Conservation (phyloP, 106 monocot species). For the Amphibolis antarctica region DNA sequence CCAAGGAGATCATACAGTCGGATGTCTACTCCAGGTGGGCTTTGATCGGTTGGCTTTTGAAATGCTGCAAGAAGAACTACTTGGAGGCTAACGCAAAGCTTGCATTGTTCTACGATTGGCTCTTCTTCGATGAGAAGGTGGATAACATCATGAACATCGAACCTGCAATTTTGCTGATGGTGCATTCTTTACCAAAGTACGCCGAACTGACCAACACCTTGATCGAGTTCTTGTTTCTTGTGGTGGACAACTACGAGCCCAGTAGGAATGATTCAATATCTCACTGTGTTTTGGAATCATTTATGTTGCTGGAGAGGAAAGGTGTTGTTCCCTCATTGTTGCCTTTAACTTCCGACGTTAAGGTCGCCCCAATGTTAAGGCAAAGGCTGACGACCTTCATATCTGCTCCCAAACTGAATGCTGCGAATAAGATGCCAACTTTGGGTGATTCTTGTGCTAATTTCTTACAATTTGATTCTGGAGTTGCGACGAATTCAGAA, state of each 20-base stretch:
- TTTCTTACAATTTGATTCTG: no score
- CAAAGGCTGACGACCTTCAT: constrained; percentile 24
- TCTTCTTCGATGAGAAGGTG: constrained; percentile 55
- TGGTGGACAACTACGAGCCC: constrained; percentile 77
- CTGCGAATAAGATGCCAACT: neutral
- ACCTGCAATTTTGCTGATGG: constrained; percentile 75
- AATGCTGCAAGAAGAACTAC: constrained; percentile 51
- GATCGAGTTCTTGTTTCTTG: constrained; percentile 74
- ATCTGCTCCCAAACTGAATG: neutral
- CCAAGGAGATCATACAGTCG: constrained; percentile 47
- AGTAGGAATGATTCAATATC: constrained; percentile 37
- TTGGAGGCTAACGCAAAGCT: constrained; percentile 69
- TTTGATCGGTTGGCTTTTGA: constrained; percentile 79
- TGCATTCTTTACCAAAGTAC: constrained; percentile 66
- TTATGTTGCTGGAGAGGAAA: constrained; percentile 31
- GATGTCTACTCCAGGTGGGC: constrained; percentile 73
- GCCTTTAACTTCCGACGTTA: constrained; percentile 17
- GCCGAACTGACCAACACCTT: constrained; percentile 49
- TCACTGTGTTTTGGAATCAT: constrained; percentile 27
- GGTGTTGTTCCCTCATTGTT: constrained; percentile 64
- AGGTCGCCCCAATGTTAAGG: constrained; percentile 36
- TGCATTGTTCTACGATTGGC: constrained; percentile 88
- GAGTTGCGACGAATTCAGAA: no score
- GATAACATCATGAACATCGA: constrained; percentile 75
- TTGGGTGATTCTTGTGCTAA: neutral